These are phyloP conservation scores for Amylocarpus encephaloides DNA, from an alignment of 2,329 filamentous ascomycete genomes.

Conservation along the genomic window DNA sequence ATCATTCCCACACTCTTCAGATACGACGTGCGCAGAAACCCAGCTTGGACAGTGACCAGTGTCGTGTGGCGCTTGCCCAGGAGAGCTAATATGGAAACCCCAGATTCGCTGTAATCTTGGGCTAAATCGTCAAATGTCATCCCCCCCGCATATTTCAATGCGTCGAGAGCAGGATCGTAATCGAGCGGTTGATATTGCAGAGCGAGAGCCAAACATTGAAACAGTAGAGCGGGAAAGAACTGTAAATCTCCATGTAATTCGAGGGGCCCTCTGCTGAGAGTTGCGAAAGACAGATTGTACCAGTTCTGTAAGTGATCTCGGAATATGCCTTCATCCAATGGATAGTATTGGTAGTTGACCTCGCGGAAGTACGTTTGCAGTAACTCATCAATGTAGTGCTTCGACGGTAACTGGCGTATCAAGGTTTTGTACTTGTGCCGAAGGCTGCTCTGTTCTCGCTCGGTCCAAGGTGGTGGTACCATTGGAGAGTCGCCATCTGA, in stretches of 20 bases:
- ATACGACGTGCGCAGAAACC: constrained; percentile 50
- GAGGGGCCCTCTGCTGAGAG: constrained; percentile 44
- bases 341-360: constrained; percentile 54
- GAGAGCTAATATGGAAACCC: constrained; percentile 45
- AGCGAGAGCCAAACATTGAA: constrained; percentile 50
- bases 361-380: constrained; percentile 49
- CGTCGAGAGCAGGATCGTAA: constrained; percentile 44
- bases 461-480: constrained; percentile 13
- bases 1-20: constrained; percentile 54
- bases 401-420: constrained; percentile 51
- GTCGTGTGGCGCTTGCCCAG: constrained; percentile 53
- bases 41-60: constrained; percentile 49
- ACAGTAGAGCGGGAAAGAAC: constrained; percentile 53
- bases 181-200: constrained; percentile 46
- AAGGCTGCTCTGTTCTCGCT: constrained; percentile 36
- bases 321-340: constrained; percentile 49
- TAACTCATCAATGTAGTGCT: constrained; percentile 48
- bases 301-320: constrained; percentile 46
- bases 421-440: constrained; percentile 53
- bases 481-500: constrained; percentile 27
- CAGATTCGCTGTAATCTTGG: constrained; percentile 53
- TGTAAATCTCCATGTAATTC: constrained; percentile 45
- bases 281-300: constrained; percentile 47
- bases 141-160: constrained; percentile 51
- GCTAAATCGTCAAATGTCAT: constrained; percentile 58